Conservation (phyloP, 306 rosid species). For the Citrullus amarus region DNA sequence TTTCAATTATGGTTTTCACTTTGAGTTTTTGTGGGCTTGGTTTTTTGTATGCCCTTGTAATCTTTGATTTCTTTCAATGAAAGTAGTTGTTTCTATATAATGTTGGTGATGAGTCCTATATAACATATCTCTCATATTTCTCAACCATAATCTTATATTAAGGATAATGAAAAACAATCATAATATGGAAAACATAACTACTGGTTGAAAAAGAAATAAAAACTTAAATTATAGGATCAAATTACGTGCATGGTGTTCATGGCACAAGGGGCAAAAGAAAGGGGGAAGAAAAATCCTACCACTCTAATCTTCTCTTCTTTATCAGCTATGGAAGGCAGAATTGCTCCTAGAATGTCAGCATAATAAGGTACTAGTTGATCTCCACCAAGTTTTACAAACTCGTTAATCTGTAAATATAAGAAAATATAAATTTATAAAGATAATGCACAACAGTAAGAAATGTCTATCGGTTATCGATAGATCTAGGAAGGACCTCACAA, state of each 20-base stretch:
- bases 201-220: neutral
- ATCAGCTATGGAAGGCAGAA: slow-evolving; percentile 95
- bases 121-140: neutral
- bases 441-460: neutral
- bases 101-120: neutral
- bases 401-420: slow-evolving; percentile 52
- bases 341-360: slow-evolving; percentile 93
- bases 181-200: neutral
- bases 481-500: neutral
- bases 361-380: slow-evolving; percentile 96
- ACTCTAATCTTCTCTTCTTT: slow-evolving; percentile 99
- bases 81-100: too few species aligned
- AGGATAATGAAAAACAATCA: neutral
- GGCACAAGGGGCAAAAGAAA: neutral
- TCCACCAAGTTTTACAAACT: slow-evolving; percentile 97
- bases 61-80: too few species aligned
- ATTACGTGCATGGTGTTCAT: neutral
- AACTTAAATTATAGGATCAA: neutral
- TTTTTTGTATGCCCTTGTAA: too few species aligned
- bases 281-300: slow-evolving; percentile 36
- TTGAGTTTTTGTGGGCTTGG: too few species aligned
- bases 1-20: too few species aligned
- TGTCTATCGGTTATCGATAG: neutral
- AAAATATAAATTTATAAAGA: neutral
- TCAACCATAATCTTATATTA: neutral